phyloP scores from a whole-genome alignment of 2,329 filamentous ascomycete genomes.

The Dactylellina parvicollis region DNA sequence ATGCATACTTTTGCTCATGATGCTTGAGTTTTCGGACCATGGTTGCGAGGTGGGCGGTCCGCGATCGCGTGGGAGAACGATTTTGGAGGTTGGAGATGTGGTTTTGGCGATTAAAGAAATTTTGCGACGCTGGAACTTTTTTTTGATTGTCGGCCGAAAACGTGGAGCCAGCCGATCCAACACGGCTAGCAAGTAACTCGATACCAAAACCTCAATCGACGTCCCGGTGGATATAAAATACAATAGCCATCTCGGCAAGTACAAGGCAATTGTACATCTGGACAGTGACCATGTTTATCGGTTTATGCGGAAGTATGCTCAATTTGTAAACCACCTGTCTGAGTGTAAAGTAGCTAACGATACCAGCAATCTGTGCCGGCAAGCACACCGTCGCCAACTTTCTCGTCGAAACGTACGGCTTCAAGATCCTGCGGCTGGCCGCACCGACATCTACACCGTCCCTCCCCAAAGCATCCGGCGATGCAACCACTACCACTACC shows the following conservation, averaged over 20 bases:
- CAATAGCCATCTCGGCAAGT: not conserved
- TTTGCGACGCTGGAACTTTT: constrained; percentile 31
- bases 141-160: constrained; percentile 40
- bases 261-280: not conserved
- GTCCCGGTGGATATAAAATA: not conserved
- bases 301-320: constrained; percentile 45
- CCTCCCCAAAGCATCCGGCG: constrained; percentile 7
- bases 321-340: too few relatives aligned
- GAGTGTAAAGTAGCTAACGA: too few relatives aligned
- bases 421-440: constrained; percentile 64
- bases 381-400: constrained; percentile 91
- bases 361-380: constrained; percentile 75
- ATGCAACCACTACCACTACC: not conserved
- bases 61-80: constrained; percentile 3
- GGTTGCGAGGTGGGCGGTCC: constrained; percentile 55
- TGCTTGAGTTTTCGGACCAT: constrained; percentile 98
- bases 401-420: constrained; percentile 83
- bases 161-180: constrained; percentile 33
- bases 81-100: constrained; percentile 4
- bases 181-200: constrained; percentile 41
- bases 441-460: constrained; percentile 22
- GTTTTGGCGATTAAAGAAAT: constrained; percentile 33
- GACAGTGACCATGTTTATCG: constrained; percentile 41
- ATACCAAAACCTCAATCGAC: not conserved
- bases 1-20: constrained; percentile 81